Percentiles rank a stretch among this genome's conserved stretches.
Evolutionary conservation across 2,329 filamentous ascomycete genomes (phyloP).

Genomic region (Mariannaea elegans): DNA sequence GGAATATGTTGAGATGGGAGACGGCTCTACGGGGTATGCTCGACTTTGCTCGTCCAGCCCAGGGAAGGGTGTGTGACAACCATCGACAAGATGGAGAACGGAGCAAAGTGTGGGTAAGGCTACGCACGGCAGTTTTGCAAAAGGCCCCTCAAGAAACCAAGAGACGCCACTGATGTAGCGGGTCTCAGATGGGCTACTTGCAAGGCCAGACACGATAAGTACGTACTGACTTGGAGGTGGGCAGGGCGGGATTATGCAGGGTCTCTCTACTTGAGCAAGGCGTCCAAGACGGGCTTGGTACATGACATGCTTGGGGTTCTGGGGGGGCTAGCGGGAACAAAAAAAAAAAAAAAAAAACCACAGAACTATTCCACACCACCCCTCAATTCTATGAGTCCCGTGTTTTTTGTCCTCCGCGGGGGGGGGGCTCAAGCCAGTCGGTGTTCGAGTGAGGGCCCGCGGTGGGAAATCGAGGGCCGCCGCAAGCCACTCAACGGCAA

Average conservation of each 20-base stretch:
- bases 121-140: conserved; percentile 45
- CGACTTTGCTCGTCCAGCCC: conserved; percentile 3
- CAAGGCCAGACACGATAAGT: conserved; percentile 25
- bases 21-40: conserved; percentile 34
- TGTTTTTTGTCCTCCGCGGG: no score
- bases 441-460: conserved; percentile 13
- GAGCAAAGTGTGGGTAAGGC: conserved; percentile 41
- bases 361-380: no score
- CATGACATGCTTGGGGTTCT: conserved; percentile 26
- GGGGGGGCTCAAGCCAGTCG: no score
- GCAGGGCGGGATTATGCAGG: conserved; percentile 44
- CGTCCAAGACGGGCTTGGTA: conserved; percentile 22
- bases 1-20: conserved; percentile 23
- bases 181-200: conserved; percentile 41
- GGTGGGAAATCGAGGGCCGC: conserved; percentile 37
- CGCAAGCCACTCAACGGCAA: conserved; percentile 43
- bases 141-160: conserved; percentile 33
- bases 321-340: conserved; percentile 29
- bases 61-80: conserved; percentile 32
- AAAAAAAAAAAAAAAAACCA: no score
- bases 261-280: conserved; percentile 32
- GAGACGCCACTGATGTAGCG: conserved; percentile 43
- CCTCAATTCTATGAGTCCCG: no score
- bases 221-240: conserved; percentile 38
- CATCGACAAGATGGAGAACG: conserved; percentile 22